phyloP scores from a whole-genome alignment of 2,329 filamentous ascomycete genomes.

The Coniochaeta sp. region DNA sequence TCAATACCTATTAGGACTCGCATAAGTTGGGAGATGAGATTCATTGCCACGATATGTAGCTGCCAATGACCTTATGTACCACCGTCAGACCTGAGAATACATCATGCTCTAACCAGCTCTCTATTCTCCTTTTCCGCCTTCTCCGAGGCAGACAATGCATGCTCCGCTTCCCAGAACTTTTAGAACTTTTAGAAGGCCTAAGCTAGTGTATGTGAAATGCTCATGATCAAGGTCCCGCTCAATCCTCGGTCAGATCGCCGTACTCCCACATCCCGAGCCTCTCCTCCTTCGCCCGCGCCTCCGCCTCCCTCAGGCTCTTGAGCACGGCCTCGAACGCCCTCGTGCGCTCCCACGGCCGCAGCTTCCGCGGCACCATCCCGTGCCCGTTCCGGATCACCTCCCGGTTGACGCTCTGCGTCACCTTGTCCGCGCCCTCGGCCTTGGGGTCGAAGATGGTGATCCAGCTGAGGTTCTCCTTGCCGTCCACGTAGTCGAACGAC shows the following conservation, averaged over 20 bases:
- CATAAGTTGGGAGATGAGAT: background rate
- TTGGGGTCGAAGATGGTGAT: slow-evolving; percentile 83
- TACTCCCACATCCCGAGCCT: slow-evolving; percentile 96
- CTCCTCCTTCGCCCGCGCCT: slow-evolving; percentile 71
- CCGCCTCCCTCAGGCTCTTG: slow-evolving; percentile 62
- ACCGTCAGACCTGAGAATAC: background rate
- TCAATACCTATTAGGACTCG: no score
- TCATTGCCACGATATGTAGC: background rate
- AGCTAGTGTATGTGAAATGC: background rate
- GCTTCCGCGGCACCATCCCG: slow-evolving; percentile 85
- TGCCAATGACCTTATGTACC: background rate
- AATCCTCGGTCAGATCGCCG: slow-evolving; percentile 89
- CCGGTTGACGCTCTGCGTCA: slow-evolving; percentile 72
- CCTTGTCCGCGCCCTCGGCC: slow-evolving; percentile 39
- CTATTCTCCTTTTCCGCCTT: background rate
- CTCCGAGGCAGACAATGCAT: background rate
- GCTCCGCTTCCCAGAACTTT: background rate
- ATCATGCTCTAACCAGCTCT: background rate
- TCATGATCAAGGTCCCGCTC: no score
- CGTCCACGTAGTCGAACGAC: slow-evolving; percentile 78
- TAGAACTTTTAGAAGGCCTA: background rate
- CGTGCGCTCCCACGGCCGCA: slow-evolving; percentile 83
- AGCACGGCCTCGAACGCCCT: slow-evolving; percentile 63
- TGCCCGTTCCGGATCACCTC: slow-evolving; percentile 78
- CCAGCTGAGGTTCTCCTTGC: slow-evolving; percentile 73